Evolutionary conservation across 495 filamentous ascomycete genomes (phyloP), one percentile per base, ranked within the genome.

Genomic region (Platismatia glauca): DNA sequence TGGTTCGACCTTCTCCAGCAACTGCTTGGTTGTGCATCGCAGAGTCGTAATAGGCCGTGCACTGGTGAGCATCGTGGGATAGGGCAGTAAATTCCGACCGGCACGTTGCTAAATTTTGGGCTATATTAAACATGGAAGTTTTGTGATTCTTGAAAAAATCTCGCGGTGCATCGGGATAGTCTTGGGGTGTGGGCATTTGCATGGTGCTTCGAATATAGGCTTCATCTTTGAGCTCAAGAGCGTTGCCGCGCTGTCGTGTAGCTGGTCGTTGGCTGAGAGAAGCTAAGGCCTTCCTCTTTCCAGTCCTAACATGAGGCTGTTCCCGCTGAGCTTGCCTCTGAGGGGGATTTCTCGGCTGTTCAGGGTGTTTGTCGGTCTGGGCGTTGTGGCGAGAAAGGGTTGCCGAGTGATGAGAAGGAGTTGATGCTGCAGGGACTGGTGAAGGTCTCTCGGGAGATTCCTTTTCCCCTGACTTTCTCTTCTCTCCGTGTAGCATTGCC

Each of bases 81-180:
- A 60, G 50, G 9, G 41, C 31, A 11, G 61, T 56, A n/a, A 69
- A 61, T 7, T 67, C 63, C 27, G 68, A 65, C 18, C 35, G 13
- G 29, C 67, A 20, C 55, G 62, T 60, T 46, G 71, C 66, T 13
- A 64, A 20, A 12, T 64, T 63, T 44, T 69, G 66, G 13, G 64
- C 62, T 31, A 55, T 41, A 56, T 74, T 68, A 60, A 66, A 60
- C 22, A 76, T 37, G 33, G 67, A 67, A 13, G 1, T 39, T 58
- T 70, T 74, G 27, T 71, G 68, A 15, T 66, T 66, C 22, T 68
- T 62, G 27, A 74, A 75, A 5, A 76, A 38, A 3, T 33, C 11
- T 13, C 12, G 12, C 9, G 63, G 34, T 20, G 64, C 27, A 12
- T 58, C 22, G 3, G 66, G 68, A 61, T 68, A 68, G 2, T 68